Evolutionary conservation across 192 early-diverging fungal species (phyloP), one percentile per base, ranked within the genome.

Genomic region (Entomortierella parvispora): DNA sequence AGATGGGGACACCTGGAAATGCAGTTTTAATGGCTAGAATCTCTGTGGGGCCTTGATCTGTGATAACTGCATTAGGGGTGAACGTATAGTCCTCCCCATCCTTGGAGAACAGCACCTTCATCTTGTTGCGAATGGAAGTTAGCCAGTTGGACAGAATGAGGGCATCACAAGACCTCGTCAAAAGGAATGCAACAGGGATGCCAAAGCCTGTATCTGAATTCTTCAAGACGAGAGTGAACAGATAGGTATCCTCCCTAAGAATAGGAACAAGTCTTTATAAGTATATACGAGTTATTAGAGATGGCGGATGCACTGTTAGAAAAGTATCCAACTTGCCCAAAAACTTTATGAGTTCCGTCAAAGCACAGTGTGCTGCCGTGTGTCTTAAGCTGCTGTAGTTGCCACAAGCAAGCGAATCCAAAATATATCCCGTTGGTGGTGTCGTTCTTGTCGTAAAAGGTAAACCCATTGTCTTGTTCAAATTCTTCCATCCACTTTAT

Each of bases 1-100:
- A 62, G 4, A 62, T 34, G 2, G 45, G 0, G 0, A 23, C 12
- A 9, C 25, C 22, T 1, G 51, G 32, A 17, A 44, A 70, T 25
- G 45, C 59, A 0, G n/a, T 23, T 14, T 18, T 40, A 7, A 62
- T 62, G 23, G 60, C 59, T 2, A 56, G 54, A 29, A 69, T 69
- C 59, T 69, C 68, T 3, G 2, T 54, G 12, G 31, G 50, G 10
- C 68, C 68, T 46, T 69, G 58, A 29, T 62, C 59, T 3, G 68
- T 69, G 31, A 61, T 54, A 1, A 69, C 58, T 34, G 15, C 68
- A 1, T 5, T 54, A 2, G 68, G 52, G 22, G 45, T 23, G 28
- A 8, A 1, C 32, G n/a, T 9, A 43, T 20, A 52, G 10, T 15
- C 25, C n/a, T 22, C 14, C 23, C 18, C 60, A 9, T 53, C 34